A percentile compares a stretch with the other conserved stretches of the same genome.
These are phyloP conservation scores for Thraustotheca clavata DNA, from an alignment of 352 stramenopile species.

Conservation along the genomic window DNA sequence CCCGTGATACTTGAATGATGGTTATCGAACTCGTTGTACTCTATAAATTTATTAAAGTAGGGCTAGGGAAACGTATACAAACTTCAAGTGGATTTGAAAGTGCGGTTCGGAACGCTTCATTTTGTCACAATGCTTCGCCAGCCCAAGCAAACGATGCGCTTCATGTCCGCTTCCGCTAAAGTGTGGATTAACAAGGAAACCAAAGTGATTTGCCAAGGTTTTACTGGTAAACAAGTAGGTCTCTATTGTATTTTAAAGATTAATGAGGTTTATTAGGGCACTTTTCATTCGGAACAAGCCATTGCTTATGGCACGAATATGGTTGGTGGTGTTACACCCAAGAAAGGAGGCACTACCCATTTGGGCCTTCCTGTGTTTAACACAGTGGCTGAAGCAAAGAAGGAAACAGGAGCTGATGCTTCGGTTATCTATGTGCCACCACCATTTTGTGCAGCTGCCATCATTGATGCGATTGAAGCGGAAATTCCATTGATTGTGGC, in stretches of 20 bases:
- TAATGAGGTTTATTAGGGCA: slow-evolving; percentile 66
- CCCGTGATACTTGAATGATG: too few relatives aligned
- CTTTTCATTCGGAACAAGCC: slow-evolving; percentile 98
- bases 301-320: slow-evolving; percentile 99
- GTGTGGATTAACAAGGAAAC: slow-evolving; percentile 99
- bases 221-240: slow-evolving; percentile 98
- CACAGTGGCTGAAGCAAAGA: slow-evolving; percentile 89
- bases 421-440: slow-evolving; percentile 99
- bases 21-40: too few relatives aligned
- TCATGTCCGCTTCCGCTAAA: slow-evolving; percentile 93
- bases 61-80: too few relatives aligned
- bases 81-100: too few relatives aligned
- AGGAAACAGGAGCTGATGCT: slow-evolving; percentile 87
- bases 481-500: slow-evolving; percentile 94
- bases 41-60: too few relatives aligned
- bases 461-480: slow-evolving; percentile 97
- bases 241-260: background rate
- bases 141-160: slow-evolving; percentile 28
- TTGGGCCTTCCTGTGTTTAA: slow-evolving; percentile 99
- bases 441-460: slow-evolving; percentile 95
- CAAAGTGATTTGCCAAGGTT: slow-evolving; percentile 98
- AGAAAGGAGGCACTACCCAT: slow-evolving; percentile 96
- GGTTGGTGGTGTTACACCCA: slow-evolving; percentile 98
- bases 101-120: slow-evolving; percentile 11
- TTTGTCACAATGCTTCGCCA: slow-evolving; percentile 19